Percentiles rank a stretch among this genome's conserved stretches.
Evolutionary conservation across 192 early-diverging fungal species (phyloP).

Genomic region (Backusella parvicylindrica): DNA sequence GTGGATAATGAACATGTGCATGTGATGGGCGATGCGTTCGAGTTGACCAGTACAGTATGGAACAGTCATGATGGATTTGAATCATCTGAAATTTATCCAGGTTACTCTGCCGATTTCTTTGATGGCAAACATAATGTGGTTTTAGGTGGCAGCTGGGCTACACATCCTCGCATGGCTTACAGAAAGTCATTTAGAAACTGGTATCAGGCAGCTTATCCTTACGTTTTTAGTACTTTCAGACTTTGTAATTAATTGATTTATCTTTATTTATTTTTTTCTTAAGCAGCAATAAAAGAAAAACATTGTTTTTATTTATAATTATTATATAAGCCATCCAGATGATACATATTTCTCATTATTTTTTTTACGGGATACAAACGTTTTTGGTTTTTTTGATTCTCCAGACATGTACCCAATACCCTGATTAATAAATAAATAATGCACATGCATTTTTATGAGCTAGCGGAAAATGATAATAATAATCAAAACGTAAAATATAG

Average conservation of each 20-base stretch:
- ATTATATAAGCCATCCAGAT: conserved; percentile 13
- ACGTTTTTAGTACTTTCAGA: conserved; percentile 78
- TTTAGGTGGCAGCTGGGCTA: conserved; percentile 85
- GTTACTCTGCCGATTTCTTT: conserved; percentile 90
- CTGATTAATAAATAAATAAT: no score
- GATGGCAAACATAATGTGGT: conserved; percentile 83
- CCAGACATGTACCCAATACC: conserved; percentile 30
- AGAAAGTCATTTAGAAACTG: conserved; percentile 82
- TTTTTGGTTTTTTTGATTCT: conserved; percentile 15
- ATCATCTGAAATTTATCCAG: conserved; percentile 71
- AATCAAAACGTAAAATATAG: no score
- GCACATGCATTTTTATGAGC: no score
- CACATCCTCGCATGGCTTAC: conserved; percentile 69
- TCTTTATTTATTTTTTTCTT: neutral
- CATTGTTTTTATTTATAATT: neutral
- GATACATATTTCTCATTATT: neutral
- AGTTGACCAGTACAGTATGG: conserved; percentile 74
- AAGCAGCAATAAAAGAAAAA: neutral
- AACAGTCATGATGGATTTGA: conserved; percentile 58
- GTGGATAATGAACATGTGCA: conserved; percentile 36
- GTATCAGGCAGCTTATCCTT: conserved; percentile 87
- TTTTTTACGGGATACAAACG: conserved; percentile 19
- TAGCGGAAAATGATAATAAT: no score
- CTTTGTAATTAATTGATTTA: neutral
- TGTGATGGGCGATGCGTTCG: conserved; percentile 67